These are phyloP conservation scores for Mortierella sp. DNA, from an alignment of 371 early-diverging fungal genomes.

Conservation along the genomic window DNA sequence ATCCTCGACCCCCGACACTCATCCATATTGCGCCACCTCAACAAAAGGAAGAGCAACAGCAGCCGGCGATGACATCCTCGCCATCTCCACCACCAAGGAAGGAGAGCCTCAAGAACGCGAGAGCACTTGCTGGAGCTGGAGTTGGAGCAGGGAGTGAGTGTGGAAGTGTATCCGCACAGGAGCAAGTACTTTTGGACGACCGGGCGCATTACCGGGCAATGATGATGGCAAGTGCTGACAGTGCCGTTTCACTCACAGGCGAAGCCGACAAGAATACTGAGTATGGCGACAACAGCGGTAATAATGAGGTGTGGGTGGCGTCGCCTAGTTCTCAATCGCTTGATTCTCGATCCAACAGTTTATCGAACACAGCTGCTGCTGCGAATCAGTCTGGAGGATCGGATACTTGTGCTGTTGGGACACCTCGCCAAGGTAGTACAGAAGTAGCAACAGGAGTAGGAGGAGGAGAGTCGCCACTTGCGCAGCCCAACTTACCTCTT, in stretches of 20 bases:
- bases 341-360: neutral
- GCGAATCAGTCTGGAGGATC: neutral
- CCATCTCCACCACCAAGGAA: neutral
- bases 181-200: neutral
- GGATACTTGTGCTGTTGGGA: too few species aligned
- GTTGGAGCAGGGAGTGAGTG: neutral
- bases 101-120: neutral
- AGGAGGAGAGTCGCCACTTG: neutral
- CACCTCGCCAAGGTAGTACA: neutral
- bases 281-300: neutral
- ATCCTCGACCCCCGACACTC: neutral
- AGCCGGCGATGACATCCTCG: neutral
- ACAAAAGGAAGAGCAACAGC: neutral
- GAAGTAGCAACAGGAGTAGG: neutral
- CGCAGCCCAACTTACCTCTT: neutral
- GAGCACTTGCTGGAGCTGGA: too few species aligned
- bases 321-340: neutral
- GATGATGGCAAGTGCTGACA: neutral
- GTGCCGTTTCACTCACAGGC: neutral
- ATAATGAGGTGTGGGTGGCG: neutral
- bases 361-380: neutral
- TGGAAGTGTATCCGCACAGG: neutral
- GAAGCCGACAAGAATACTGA: neutral
- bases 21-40: neutral
- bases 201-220: neutral